Percentiles rank a stretch among this genome's conserved stretches.
Evolutionary conservation across 306 rosid genomes (phyloP).

Genomic region (Mimosa bimucronata): DNA sequence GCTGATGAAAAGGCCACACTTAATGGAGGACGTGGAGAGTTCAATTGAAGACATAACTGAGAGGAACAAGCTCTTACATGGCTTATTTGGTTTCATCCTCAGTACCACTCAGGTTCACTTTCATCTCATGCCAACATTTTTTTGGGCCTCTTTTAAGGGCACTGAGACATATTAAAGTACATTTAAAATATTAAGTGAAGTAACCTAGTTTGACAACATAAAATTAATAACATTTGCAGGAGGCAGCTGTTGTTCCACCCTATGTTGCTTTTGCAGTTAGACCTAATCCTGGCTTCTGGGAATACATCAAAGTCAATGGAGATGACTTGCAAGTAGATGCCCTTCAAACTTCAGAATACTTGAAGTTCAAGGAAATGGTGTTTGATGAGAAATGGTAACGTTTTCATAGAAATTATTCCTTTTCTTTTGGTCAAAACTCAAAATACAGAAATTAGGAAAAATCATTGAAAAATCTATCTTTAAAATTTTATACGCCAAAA

Average conservation of each 20-base stretch:
- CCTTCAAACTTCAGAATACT: conserved; percentile 65
- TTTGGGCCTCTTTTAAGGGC: neutral
- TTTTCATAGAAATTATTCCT: neutral
- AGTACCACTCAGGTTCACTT: conserved; percentile 71
- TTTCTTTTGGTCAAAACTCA: neutral
- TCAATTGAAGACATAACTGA: conserved; percentile 65
- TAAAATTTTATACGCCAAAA: too few species aligned
- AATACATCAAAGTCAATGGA: conserved; percentile 69
- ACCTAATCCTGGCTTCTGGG: conserved; percentile 93
- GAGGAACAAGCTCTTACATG: conserved; percentile 65
- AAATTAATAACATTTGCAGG: conserved; percentile 48
- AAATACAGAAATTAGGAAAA: too few species aligned
- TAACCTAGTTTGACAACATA: neutral
- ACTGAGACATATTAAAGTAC: neutral
- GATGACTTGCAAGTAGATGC: conserved; percentile 73
- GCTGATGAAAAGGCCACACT: conserved; percentile 56
- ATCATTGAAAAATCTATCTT: too few species aligned
- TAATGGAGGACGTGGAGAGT: conserved; percentile 70
- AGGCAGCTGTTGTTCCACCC: conserved; percentile 84
- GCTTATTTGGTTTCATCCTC: conserved; percentile 74
- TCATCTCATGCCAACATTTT: neutral
- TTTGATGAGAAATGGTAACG: conserved; percentile 61
- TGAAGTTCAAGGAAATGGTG: conserved; percentile 71
- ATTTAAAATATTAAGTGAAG: neutral
- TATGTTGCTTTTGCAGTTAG: conserved; percentile 83